Conservation (phyloP, 306 rosid genomes). For the Cicer arietinum region DNA sequence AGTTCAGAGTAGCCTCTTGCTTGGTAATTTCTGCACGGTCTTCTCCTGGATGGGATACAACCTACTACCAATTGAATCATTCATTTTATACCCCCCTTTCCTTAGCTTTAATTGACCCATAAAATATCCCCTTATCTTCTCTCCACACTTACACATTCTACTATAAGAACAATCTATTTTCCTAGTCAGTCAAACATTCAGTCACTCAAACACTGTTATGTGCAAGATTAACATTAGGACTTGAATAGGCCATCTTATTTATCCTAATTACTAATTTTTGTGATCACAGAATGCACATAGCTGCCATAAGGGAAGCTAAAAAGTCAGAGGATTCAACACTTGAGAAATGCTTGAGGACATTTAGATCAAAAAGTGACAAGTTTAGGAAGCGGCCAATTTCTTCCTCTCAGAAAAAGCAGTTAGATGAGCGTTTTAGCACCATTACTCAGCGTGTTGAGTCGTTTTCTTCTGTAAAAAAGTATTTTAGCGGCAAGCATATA, state of each 20-base stretch:
- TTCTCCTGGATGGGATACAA: background rate
- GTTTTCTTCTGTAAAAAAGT: slow-evolving; percentile 61
- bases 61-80: slow-evolving; percentile 4
- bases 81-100: background rate
- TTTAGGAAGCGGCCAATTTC: slow-evolving; percentile 49
- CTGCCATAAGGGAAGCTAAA: slow-evolving; percentile 61
- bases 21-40: background rate
- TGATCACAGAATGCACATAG: slow-evolving; percentile 59
- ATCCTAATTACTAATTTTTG: slow-evolving; percentile 28
- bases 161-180: background rate
- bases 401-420: slow-evolving; percentile 55
- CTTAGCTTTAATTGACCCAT: slow-evolving; percentile 4
- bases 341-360: slow-evolving; percentile 42
- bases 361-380: slow-evolving; percentile 38
- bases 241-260: slow-evolving; percentile 23
- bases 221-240: slow-evolving; percentile 11
- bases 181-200: background rate
- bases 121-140: background rate
- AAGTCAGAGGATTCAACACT: slow-evolving; percentile 50
- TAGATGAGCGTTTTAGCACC: slow-evolving; percentile 69
- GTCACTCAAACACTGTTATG: background rate
- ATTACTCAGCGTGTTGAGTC: slow-evolving; percentile 81
- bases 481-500: slow-evolving; percentile 69
- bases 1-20: background rate
- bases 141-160: background rate